These are phyloP conservation scores for Arthroderma sp. DNA, from an alignment of 2,329 filamentous ascomycete genomes.

Conservation along the genomic window DNA sequence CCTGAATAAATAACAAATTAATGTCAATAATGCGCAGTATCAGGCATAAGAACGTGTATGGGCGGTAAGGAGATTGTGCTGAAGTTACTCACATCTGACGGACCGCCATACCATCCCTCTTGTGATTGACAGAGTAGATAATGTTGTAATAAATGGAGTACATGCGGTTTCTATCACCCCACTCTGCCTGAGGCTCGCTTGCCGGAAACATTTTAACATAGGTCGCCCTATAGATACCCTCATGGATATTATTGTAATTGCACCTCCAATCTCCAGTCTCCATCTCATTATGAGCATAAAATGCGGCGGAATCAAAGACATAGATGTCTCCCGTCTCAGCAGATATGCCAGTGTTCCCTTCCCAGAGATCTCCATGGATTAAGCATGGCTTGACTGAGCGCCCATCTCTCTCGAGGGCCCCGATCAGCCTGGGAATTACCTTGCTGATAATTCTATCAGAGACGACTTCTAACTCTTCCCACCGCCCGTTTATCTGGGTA, in stretches of 20 bases:
- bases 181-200: slow-evolving; percentile 19
- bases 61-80: background rate
- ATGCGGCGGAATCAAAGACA: slow-evolving; percentile 23
- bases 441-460: slow-evolving; percentile 12
- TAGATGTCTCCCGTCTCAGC: slow-evolving; percentile 16
- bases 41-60: background rate
- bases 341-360: slow-evolving; percentile 24
- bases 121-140: slow-evolving; percentile 2
- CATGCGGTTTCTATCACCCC: slow-evolving; percentile 19
- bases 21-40: background rate
- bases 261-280: slow-evolving; percentile 20
- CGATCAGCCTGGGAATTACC: slow-evolving; percentile 22
- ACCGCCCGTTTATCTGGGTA: slow-evolving; percentile 18
- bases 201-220: slow-evolving; percentile 11
- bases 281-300: slow-evolving; percentile 29
- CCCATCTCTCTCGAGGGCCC: slow-evolving; percentile 14
- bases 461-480: slow-evolving; percentile 17
- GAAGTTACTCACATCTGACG: background rate
- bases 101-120: too few species aligned
- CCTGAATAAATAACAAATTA: slow-evolving; percentile 2
- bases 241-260: slow-evolving; percentile 10
- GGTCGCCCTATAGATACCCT: slow-evolving; percentile 5
- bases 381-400: slow-evolving; percentile 18
- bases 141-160: slow-evolving; percentile 17
- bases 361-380: slow-evolving; percentile 29